Conservation (phyloP, 148 eudicot genomes). For the Tetragonia tetragonoides region DNA sequence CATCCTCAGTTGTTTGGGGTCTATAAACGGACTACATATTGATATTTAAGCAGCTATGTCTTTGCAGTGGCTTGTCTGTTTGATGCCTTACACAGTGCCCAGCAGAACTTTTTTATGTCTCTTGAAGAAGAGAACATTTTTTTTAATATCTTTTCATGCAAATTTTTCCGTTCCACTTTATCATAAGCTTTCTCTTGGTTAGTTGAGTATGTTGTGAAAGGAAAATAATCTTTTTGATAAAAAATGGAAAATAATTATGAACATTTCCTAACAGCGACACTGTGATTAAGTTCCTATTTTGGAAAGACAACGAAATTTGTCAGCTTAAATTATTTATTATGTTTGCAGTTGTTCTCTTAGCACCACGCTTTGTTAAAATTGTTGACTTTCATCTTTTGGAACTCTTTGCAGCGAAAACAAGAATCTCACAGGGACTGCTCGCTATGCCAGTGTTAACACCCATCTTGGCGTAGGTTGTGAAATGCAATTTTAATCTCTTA, state of each 20-base stretch:
- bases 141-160: neutral
- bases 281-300: no score
- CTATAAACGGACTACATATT: neutral
- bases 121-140: neutral
- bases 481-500: slow-evolving; percentile 8
- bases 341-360: neutral
- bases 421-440: slow-evolving; percentile 60
- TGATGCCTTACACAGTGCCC: neutral
- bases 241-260: no score
- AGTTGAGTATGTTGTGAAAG: neutral
- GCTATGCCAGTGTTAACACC: slow-evolving; percentile 59
- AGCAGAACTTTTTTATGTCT: neutral
- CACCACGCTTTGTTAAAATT: neutral
- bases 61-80: neutral
- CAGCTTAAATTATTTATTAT: neutral
- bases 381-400: neutral
- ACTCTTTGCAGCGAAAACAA: slow-evolving; percentile 40
- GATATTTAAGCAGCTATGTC: neutral
- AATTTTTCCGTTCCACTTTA: neutral
- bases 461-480: slow-evolving; percentile 59
- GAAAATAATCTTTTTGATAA: no score
- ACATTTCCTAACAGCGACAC: no score
- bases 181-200: no score
- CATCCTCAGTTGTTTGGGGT: neutral
- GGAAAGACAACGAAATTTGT: neutral